Evolutionary conservation across 208 protist genomes (phyloP).

Genomic region (Trypanosoma scelopori): DNA sequence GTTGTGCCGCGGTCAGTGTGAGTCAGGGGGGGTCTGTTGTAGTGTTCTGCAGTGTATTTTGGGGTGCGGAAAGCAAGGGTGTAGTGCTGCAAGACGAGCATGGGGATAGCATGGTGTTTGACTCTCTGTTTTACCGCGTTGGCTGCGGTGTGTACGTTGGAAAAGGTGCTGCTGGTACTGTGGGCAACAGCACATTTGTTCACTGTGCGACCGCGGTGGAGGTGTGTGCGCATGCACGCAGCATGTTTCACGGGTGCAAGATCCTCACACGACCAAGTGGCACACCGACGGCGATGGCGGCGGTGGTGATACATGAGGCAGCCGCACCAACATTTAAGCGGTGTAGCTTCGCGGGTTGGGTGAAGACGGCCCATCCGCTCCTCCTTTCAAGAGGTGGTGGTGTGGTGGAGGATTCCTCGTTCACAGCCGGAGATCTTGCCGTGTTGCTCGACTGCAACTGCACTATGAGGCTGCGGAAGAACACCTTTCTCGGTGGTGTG

Average conservation of each 20-base stretch:
- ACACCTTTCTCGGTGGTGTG: conserved; percentile 19
- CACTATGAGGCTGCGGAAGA: conserved; percentile 7
- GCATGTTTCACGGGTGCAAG: conserved; percentile 10
- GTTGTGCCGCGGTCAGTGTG: conserved; percentile 19
- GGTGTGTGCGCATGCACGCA: background rate
- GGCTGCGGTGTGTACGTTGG: conserved; percentile 21
- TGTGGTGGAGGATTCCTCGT: conserved; percentile 14
- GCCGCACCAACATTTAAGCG: conserved; percentile 10
- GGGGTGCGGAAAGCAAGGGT: conserved; percentile 22
- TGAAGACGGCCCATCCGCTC: background rate
- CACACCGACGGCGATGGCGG: background rate
- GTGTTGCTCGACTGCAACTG: conserved; percentile 12
- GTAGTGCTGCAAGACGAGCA: conserved; percentile 12
- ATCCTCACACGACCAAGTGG: conserved; percentile 9
- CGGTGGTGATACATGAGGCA: background rate
- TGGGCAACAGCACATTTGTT: conserved; percentile 16
- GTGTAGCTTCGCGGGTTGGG: conserved; percentile 14
- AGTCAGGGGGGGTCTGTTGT: conserved; percentile 9
- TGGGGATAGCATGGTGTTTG: conserved; percentile 5
- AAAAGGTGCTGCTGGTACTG: background rate
- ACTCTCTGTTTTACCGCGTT: conserved; percentile 36
- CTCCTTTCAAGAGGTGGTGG: conserved; percentile 21
- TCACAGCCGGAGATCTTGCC: conserved; percentile 8
- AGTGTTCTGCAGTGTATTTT: conserved; percentile 33
- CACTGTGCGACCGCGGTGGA: conserved; percentile 15